Evolutionary conservation across 495 filamentous ascomycete genomes (phyloP).

Genomic region (Aspergillus steynii): DNA sequence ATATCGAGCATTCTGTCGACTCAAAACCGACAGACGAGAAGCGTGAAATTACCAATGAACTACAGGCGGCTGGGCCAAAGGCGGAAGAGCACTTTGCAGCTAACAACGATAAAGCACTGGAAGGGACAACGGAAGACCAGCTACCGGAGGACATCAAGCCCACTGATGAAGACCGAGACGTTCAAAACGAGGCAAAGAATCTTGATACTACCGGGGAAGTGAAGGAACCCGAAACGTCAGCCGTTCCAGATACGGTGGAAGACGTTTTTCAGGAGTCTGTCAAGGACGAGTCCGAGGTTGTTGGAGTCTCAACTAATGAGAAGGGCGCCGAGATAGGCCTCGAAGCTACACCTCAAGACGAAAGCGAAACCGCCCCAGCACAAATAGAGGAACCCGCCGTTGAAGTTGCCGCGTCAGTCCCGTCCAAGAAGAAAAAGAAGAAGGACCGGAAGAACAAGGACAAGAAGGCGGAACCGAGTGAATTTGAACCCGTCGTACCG

Average conservation of each 20-base stretch:
- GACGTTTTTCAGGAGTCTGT: neutral
- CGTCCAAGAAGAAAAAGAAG: constrained; percentile 41
- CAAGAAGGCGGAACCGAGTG: constrained; percentile 23
- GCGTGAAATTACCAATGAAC: neutral
- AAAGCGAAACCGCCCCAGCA: constrained; percentile 7
- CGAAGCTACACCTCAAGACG: neutral
- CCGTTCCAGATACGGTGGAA: neutral
- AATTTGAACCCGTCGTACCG: constrained; percentile 11
- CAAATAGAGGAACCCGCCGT: constrained; percentile 16
- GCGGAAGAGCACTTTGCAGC: neutral
- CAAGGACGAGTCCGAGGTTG: neutral
- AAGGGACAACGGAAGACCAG: too few species aligned
- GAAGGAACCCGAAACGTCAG: too few species aligned
- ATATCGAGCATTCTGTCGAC: neutral
- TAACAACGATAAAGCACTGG: too few species aligned
- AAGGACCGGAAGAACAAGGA: constrained; percentile 40
- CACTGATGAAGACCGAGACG: too few species aligned
- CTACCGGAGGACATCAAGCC: too few species aligned
- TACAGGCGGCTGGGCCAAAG: neutral
- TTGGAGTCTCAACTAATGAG: neutral
- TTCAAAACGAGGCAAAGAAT: too few species aligned
- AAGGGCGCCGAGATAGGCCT: neutral
- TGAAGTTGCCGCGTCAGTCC: constrained; percentile 18
- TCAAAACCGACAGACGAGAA: neutral
- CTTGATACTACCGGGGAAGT: too few species aligned